These are phyloP conservation scores for Neonothopanus nambi DNA, from an alignment of 1,284 basidiomycete species.

Conservation along the genomic window DNA sequence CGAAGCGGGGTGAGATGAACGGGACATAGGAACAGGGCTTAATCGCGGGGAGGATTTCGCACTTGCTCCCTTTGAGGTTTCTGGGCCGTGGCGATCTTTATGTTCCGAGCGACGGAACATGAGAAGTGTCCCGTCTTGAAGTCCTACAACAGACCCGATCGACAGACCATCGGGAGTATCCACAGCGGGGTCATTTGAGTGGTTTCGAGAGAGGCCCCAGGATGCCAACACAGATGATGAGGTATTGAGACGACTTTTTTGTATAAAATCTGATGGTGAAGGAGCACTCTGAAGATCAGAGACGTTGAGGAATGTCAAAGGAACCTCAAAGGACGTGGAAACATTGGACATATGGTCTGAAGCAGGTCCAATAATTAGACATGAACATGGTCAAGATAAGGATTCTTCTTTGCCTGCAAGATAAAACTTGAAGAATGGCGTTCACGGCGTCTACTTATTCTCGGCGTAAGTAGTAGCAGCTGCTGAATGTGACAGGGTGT, in stretches of 20 bases:
- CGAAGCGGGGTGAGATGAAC: slow-evolving; percentile 28
- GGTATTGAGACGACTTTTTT: neutral
- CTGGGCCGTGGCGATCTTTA: neutral
- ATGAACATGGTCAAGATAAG: too few relatives aligned
- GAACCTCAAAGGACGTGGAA: slow-evolving; percentile 2
- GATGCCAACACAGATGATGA: neutral
- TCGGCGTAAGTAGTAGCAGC: too few relatives aligned
- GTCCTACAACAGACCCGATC: slow-evolving; percentile 1
- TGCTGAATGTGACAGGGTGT: neutral
- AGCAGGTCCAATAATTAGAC: too few relatives aligned
- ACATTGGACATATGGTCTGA: neutral
- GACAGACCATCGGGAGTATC: neutral
- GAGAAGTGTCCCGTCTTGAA: slow-evolving; percentile 8
- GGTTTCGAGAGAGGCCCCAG: slow-evolving; percentile 3
- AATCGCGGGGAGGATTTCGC: neutral
- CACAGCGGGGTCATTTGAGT: neutral
- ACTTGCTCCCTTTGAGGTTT: neutral
- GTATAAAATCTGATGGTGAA: neutral
- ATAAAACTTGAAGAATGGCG: too few relatives aligned
- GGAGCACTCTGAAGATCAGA: neutral
- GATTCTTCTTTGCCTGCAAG: neutral
- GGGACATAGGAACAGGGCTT: slow-evolving; percentile 3
- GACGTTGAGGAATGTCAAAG: slow-evolving; percentile 6
- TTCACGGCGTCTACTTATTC: too few relatives aligned
- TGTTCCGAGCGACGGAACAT: slow-evolving; percentile 4